Evolutionary conservation across 2,329 filamentous ascomycete genomes (phyloP), one percentile per base, ranked within the genome.

Genomic region (Alternaria angustiovoidea): DNA sequence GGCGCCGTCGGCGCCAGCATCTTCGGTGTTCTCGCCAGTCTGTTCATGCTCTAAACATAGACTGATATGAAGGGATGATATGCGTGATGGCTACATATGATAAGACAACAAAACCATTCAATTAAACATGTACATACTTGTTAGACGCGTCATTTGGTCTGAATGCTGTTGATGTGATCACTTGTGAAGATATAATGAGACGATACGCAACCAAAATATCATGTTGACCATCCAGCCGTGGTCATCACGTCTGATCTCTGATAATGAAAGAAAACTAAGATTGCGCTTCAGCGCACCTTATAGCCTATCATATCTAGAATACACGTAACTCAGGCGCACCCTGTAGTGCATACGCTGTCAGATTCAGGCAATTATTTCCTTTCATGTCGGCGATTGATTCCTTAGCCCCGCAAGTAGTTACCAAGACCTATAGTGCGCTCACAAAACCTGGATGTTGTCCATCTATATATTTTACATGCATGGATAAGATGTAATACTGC

Each of bases 41-140:
- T 69, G 1, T 41, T 67, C 1, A 51, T 70, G 59, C 42, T 72
- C 7, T 71, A 53, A 54, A 41, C 20, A n/a, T 16, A 14, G 18
- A 20, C 5, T 42, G 7, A 52, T 42, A 26, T 30, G 43, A 16
- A 39, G 12, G n/a, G n/a, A 20, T 20, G 36, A 22, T 3, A 32
- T 2, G 14, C 6, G 22, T 20, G 48, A 47, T 11, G 22, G 32
- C 5, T 30, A 41, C n/a, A 7, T 16, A 47, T 16, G 16, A 47
- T 47, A 16, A 42, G 12, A 36, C 26, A 26, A 14, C 32, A 36
- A 32, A 54, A 11, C 30, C 11, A 53, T 32, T 34, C 8, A 28
- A 51, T 41, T 7, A 51, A 51, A 51, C 11, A 51, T 41, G 7
- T 9, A 24, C 4, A 24, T 24, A 48, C 30, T 5, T 1, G 16